phyloP scores from a whole-genome alignment of 768 basidiomycete species.

The Termitomyces sp. region DNA sequence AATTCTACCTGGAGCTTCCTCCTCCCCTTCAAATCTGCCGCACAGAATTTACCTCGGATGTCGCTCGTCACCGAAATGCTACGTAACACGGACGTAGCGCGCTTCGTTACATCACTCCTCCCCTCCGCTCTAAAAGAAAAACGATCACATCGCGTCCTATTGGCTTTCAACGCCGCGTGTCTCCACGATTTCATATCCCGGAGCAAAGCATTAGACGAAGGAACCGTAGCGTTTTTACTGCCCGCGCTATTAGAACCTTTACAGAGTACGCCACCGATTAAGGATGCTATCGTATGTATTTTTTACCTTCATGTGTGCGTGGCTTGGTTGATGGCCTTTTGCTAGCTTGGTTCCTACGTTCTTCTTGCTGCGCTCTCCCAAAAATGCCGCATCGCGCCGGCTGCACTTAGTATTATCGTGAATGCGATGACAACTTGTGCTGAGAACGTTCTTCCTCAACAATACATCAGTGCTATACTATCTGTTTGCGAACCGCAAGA shows the following conservation, averaged over 20 bases:
- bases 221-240: slow-evolving; percentile 60
- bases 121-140: slow-evolving; percentile 54
- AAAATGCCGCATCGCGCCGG: slow-evolving; percentile 55
- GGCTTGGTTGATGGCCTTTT: neutral
- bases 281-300: slow-evolving; percentile 56
- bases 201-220: slow-evolving; percentile 58
- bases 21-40: slow-evolving; percentile 71
- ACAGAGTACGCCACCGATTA: slow-evolving; percentile 35
- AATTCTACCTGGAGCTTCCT: slow-evolving; percentile 70
- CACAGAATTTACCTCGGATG: slow-evolving; percentile 69
- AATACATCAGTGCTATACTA: slow-evolving; percentile 64
- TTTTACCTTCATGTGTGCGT: neutral
- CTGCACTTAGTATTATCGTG: slow-evolving; percentile 62
- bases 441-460: slow-evolving; percentile 45
- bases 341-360: slow-evolving; percentile 71
- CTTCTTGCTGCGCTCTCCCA: slow-evolving; percentile 70
- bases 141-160: slow-evolving; percentile 62
- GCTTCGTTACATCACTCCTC: slow-evolving; percentile 67
- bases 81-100: slow-evolving; percentile 65
- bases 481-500: slow-evolving; percentile 67
- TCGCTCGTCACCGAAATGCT: slow-evolving; percentile 79
- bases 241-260: slow-evolving; percentile 64
- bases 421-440: slow-evolving; percentile 52
- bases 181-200: slow-evolving; percentile 77
- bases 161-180: slow-evolving; percentile 80